Evolutionary conservation across 805 yeast genomes (phyloP).

Genomic region (Millerago galiae): DNA sequence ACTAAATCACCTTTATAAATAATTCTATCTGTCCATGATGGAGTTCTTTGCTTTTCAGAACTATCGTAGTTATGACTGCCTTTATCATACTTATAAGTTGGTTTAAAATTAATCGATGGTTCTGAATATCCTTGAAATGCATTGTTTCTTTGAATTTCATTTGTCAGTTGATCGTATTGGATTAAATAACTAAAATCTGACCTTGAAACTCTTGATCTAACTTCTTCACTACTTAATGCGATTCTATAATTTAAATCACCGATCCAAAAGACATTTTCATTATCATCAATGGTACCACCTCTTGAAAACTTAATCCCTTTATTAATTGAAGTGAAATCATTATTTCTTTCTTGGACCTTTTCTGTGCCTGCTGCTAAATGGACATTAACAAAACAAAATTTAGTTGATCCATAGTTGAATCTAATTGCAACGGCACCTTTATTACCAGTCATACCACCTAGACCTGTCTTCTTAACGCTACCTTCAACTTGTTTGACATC

Average conservation of each 20-base stretch:
- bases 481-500: slow-evolving; percentile 82
- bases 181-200: slow-evolving; percentile 46
- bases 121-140: slow-evolving; percentile 77
- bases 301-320: slow-evolving; percentile 76
- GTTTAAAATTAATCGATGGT: slow-evolving; percentile 67
- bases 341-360: slow-evolving; percentile 78
- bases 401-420: slow-evolving; percentile 72
- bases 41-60: slow-evolving; percentile 87
- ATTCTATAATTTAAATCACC: slow-evolving; percentile 93
- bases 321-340: slow-evolving; percentile 71
- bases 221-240: slow-evolving; percentile 64
- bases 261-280: slow-evolving; percentile 85
- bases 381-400: slow-evolving; percentile 79
- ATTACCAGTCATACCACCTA: slow-evolving; percentile 96
- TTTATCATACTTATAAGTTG: slow-evolving; percentile 92
- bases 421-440: slow-evolving; percentile 95
- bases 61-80: slow-evolving; percentile 64
- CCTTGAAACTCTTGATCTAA: slow-evolving; percentile 45
- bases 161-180: slow-evolving; percentile 70
- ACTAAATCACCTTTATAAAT: slow-evolving; percentile 55
- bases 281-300: slow-evolving; percentile 70
- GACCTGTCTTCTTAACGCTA: slow-evolving; percentile 89
- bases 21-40: slow-evolving; percentile 95
- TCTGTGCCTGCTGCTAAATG: slow-evolving; percentile 91
- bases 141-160: slow-evolving; percentile 64